A percentile compares a stretch with the other conserved stretches of the same genome.
Conservation (phyloP, 2,329 filamentous ascomycete species). For the Erysiphe pulchra region DNA sequence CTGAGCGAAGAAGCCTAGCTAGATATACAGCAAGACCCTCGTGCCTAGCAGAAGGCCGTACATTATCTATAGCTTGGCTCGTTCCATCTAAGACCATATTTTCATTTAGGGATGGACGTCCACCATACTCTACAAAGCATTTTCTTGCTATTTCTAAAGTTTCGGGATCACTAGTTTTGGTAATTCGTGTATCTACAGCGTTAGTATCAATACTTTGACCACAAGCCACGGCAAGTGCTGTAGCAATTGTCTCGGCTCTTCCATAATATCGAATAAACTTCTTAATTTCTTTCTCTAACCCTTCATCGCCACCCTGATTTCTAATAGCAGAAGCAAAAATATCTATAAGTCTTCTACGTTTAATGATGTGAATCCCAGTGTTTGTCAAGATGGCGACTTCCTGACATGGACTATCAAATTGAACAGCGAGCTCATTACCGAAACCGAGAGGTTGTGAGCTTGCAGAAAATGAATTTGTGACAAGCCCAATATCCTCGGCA, state of each 20-base stretch:
- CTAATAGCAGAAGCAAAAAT: constrained; percentile 69
- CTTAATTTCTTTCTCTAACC: constrained; percentile 55
- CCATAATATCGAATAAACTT: constrained; percentile 73
- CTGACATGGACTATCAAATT: constrained; percentile 59
- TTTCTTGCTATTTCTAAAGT: constrained; percentile 66
- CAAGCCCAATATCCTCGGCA: constrained; percentile 54
- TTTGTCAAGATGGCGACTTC: constrained; percentile 86
- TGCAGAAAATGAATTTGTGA: constrained; percentile 47
- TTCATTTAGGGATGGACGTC: constrained; percentile 62
- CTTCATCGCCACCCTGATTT: constrained; percentile 48
- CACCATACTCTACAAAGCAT: constrained; percentile 79
- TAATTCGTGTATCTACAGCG: constrained; percentile 45
- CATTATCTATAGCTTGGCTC: constrained; percentile 49
- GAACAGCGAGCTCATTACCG: constrained; percentile 87
- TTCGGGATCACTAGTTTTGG: constrained; percentile 52
- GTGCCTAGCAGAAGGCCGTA: constrained; percentile 69
- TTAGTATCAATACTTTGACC: constrained; percentile 60
- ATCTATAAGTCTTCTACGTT: constrained; percentile 65
- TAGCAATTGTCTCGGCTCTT: constrained; percentile 66
- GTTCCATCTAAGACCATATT: constrained; percentile 35
- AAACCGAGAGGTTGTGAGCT: constrained; percentile 48
- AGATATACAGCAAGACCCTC: constrained; percentile 74
- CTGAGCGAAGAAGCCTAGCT: constrained; percentile 58
- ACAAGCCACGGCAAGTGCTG: constrained; percentile 81
- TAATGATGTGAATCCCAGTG: constrained; percentile 65